Base-by-base conservation (phyloP, 805 yeast genomes). In the Candida loeiensis region DNA sequence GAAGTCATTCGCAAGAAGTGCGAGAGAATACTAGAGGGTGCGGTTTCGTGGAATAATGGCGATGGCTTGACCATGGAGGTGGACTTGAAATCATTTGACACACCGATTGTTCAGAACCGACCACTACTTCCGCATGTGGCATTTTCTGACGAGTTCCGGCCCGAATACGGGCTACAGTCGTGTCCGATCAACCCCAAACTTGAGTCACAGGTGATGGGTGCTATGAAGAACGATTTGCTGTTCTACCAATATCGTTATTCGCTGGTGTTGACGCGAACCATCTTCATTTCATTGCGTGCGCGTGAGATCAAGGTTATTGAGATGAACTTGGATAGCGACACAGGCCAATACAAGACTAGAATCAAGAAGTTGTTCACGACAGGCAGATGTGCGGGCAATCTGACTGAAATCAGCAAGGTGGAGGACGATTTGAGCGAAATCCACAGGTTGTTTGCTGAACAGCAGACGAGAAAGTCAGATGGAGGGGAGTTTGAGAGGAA, bases 201-300 rank as follows among this genome's bases (percentile, higher is more conserved):
- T 6, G 82, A 78, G 45, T 56, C 66, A 6, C 75, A 69, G 38
- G 67, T 79, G 8, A 54, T 69, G 11, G 56, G 56, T 24, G 60
- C 79, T 11, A 79, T 79, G 83, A 77, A 73, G 48, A 67, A 66
- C 41, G 82, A 77, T 48, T 53, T 78, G 39, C 51, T 67, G 29
- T 68, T 66, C 43, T 64, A 59, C 44, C 73, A 65, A 39, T 66
- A 66, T 41, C 63, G 64, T 44, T 56, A 54, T 34, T 60, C 55
- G 12, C 46, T 48, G 28, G 60, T 70, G 2, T 50, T 55, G 4
- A 54, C 74, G 4, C 52, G 63, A 28, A 69, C 75, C 1, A 53
- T 71, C 1, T 63, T 69, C 38, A 54, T 71, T n/a, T 66, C 72
- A 41, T 54, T 71, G 37, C 51, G 74, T 27, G 74, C 72, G 3